Evolutionary conservation across 805 yeast genomes (phyloP).

Genomic region (Candida awuae): DNA sequence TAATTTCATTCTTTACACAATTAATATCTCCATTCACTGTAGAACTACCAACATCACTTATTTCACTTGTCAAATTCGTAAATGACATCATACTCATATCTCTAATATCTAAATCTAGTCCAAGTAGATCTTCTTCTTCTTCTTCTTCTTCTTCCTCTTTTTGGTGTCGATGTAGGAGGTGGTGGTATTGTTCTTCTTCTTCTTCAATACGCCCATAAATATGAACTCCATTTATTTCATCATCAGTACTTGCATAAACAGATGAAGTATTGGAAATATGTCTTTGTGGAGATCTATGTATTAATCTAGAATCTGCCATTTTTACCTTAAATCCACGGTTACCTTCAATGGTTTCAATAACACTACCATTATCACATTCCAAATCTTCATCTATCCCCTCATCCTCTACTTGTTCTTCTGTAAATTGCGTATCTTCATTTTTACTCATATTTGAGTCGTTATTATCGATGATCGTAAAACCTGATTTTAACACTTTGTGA

Average conservation of each 20-base stretch:
- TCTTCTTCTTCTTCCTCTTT: not conserved
- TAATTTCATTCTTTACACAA: not conserved
- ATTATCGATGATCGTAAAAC: conserved; percentile 20
- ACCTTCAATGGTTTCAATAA: not conserved
- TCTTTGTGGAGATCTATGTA: not conserved
- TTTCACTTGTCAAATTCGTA: conserved; percentile 1
- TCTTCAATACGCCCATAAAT: too few relatives aligned
- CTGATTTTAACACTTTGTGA: conserved; percentile 7
- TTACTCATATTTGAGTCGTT: conserved; percentile 14
- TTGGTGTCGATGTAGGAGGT: not conserved
- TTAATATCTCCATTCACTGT: not conserved
- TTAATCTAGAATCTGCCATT: not conserved
- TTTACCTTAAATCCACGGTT: not conserved
- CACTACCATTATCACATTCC: not conserved
- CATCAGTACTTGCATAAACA: not conserved
- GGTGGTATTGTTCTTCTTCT: not conserved
- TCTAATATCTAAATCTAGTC: not conserved
- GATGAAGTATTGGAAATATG: not conserved
- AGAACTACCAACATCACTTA: too few relatives aligned
- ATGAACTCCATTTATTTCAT: not conserved
- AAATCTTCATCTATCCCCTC: not conserved
- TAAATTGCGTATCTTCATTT: not conserved
- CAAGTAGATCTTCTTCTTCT: not conserved
- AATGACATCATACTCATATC: not conserved
- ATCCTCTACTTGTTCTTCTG: not conserved